Evolutionary conservation across 176 grass and related monocot genomes (phyloP), one percentile per base, ranked within the genome.

Genomic region (Metroxylon sagu): DNA sequence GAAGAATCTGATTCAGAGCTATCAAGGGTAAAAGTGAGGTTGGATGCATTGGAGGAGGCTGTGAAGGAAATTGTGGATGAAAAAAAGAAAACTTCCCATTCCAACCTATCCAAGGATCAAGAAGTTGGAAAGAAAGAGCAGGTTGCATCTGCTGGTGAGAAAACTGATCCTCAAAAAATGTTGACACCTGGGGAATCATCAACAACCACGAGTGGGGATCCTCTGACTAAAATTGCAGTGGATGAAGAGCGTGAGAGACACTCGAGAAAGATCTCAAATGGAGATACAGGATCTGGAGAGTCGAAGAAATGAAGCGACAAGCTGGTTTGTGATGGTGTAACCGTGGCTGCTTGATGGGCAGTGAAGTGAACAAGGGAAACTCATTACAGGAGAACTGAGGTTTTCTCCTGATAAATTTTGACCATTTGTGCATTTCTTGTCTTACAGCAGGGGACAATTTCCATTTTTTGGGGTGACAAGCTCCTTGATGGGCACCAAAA

Each of bases 1-100:
- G 65, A 83, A 78, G 61, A 88, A 26, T 26, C 83, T 18, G 71
- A 87, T 53, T 56, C 66, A 64, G 86, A 90, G 50, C 58, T 96
- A 53, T 87, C 77, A 18, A 65, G 59, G 19, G 64, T 85, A 29
- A 69, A 85, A 59, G 74, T 76, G 6, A 86, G 83, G 69, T 79
- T 96, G 61, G 83, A 88, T 85, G 67, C 71, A 56, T 60, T 90
- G 26, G 86, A 96, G 72, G 77, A 67, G 56, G 69, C 53, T 18
- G 60, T 96, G 51, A 85, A 96, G 56, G 83, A 79, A 62, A 85
- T 90, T 69, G 64, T 79, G 0, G 65, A 63, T 62, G 77, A 75
- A 14, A 96, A 90, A 80, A 75, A 10, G 62, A 87, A 79, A 85
- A 59, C 25, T 49, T 16, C 68, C 18, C 30, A 56, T 25, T 60